Evolutionary conservation across 768 basidiomycete species (phyloP), one percentile per base, ranked within the genome.

Genomic region (Daedaleopsis nitida): DNA sequence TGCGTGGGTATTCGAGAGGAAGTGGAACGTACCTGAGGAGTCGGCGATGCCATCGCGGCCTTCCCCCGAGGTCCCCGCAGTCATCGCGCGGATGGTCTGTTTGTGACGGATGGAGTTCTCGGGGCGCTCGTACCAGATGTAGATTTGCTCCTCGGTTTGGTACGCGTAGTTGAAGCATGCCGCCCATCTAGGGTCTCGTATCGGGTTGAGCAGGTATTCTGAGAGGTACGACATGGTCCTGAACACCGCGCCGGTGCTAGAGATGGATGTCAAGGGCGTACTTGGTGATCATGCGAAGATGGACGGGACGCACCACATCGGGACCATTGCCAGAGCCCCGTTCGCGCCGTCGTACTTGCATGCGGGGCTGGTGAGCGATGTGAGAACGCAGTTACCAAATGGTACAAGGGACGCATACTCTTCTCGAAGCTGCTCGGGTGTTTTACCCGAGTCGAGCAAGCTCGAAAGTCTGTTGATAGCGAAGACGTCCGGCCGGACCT

Each of bases 41-140:
- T 49, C 19, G 23, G 59, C 55, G 58, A 63, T 55, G 44, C 59
- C 58, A 59, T 54, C 13, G 39, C 50, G 12, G 56, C 79, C 72
- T 86, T 87, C 86, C 88, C 88, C 91, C 91, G 3, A 87, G 86
- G 59, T 82, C 84, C 86, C 86, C 27, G 84, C 85, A 5, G 77
- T 77, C 88, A 90, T 91, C 3, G 86, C 87, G 55, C 82, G 83
- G 19, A 86, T 86, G 65, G 89, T 89, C 39, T 86, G 77, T 58
- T 84, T 80, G 56, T 89, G 75, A 51, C 86, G 66, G 7, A 56
- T 61, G n/a, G 73, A 69, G 55, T 72, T 65, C 34, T 76, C 78
- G 24, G 80, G 81, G 17, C 84, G 84, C 70, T 90, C 88, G 9
- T 91, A 75, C 65, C 89, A 91, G 67, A 80, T 89, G 66, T 89